phyloP scores from a whole-genome alignment of 495 filamentous ascomycete species.

The Saxophila tyrrhenica region DNA sequence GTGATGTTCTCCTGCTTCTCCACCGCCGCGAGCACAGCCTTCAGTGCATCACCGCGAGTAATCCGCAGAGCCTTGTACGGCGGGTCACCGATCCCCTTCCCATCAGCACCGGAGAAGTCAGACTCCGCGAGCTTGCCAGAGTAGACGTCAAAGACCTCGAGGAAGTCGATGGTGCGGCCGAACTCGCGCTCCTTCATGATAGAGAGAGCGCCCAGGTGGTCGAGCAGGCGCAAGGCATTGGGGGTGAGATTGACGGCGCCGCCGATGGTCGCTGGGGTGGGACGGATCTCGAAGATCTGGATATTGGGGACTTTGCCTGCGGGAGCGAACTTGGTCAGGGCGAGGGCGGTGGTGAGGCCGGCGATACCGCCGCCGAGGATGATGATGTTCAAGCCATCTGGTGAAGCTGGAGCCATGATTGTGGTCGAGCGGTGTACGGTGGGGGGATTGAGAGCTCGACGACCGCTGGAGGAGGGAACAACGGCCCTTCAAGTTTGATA shows the following conservation, averaged over 20 bases:
- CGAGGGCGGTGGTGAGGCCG: conserved; percentile 43
- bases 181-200: conserved; percentile 32
- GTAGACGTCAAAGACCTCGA: conserved; percentile 41
- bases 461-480: neutral
- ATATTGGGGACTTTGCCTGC: conserved; percentile 37
- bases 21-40: conserved; percentile 36
- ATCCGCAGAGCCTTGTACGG: conserved; percentile 27
- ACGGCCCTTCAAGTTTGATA: no score
- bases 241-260: conserved; percentile 54
- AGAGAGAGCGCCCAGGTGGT: conserved; percentile 41
- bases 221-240: conserved; percentile 47
- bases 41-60: conserved; percentile 23
- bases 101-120: conserved; percentile 22
- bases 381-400: conserved; percentile 20
- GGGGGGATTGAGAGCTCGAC: neutral
- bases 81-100: conserved; percentile 24
- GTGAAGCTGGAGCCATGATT: conserved; percentile 15
- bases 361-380: conserved; percentile 49
- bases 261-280: conserved; percentile 44
- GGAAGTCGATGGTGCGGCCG: conserved; percentile 32
- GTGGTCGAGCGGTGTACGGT: neutral
- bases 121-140: conserved; percentile 32
- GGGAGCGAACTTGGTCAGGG: conserved; percentile 38
- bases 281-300: conserved; percentile 47
- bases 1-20: conserved; percentile 23